Evolutionary conservation across 106 monocot species (phyloP), one percentile per base, ranked within the genome.

Genomic region (Dioscorea zingiberensis): DNA sequence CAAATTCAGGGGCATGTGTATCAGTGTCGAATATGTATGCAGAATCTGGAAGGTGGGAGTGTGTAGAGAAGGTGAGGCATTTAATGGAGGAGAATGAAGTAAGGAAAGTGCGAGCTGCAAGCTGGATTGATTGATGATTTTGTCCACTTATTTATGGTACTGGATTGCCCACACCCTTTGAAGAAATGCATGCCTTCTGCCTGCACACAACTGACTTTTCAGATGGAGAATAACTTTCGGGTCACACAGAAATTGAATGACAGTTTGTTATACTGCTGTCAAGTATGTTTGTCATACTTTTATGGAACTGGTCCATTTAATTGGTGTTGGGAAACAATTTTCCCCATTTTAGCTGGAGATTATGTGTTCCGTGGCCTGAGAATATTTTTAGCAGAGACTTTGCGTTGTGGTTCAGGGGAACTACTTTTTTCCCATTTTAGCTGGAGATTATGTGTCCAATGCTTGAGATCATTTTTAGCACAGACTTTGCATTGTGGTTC

Each of bases 1-100:
- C 73, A 25, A 59, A 25, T 25, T 69, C 82, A 47, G 74, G 68
- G 44, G 16, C 69, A 1, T 85, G 77, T 77, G 83, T 90, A 22
- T 49, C 72, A 21, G 62, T 83, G 16, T 84, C 82, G 23, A 83
- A 80, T 32, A 77, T 83, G 11, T 80, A 77, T 80, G 74, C 77
- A 21, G 78, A 74, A 11, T 55, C 53, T 72, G 79, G 77, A 25
- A 69, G 11, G 7, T 85, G 89, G 85, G 63, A 69, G 1, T 71
- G 60, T 38, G 82, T 76, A 9, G 76, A 77, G 32, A 83, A 80
- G 47, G 53, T 83, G 32, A 77, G 89, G 22, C 54, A 46, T 10
- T 44, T 71, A 17, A 85, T 90, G 85, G 72, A 66, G 53, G 73
- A 72, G 53, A 55, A 74, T 53, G 69, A 64, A 28, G 53, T 77